Conservation (phyloP, 169 alveolate genomes). For the Cytauxzoon felis region DNA sequence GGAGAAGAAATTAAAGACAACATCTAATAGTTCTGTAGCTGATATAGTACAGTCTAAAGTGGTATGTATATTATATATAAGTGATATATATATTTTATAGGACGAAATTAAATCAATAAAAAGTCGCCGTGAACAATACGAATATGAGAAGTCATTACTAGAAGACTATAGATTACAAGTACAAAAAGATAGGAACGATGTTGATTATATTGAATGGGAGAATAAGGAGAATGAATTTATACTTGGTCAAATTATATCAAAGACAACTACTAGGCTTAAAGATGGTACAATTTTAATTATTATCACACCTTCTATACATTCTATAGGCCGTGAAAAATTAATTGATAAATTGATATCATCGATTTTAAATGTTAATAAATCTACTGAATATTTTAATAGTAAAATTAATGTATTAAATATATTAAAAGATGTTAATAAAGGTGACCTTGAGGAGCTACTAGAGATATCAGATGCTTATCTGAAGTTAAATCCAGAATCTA, state of each 20-base stretch:
- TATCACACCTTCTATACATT: no score
- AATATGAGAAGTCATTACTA: slow-evolving; percentile 48
- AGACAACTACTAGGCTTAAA: slow-evolving; percentile 29
- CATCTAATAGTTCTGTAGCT: not conserved
- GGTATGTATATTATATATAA: not conserved
- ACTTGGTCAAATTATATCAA: slow-evolving; percentile 60
- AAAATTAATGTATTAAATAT: not conserved
- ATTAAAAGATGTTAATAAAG: slow-evolving; percentile 11
- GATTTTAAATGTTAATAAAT: not conserved
- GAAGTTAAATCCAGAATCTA: slow-evolving; percentile 8
- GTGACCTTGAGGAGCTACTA: slow-evolving; percentile 4
- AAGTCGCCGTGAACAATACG: slow-evolving; percentile 53
- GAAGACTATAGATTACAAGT: slow-evolving; percentile 46
- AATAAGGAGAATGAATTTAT: slow-evolving; percentile 58
- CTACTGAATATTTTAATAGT: not conserved
- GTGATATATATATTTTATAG: not conserved
- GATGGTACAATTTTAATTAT: slow-evolving; percentile 15
- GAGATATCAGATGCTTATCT: slow-evolving; percentile 33
- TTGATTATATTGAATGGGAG: slow-evolving; percentile 62
- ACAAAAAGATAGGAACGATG: slow-evolving; percentile 61
- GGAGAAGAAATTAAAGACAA: slow-evolving; percentile 67
- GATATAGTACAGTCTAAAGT: slow-evolving; percentile 12
- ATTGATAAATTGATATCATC: slow-evolving; percentile 34
- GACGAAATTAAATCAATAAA: slow-evolving; percentile 69
- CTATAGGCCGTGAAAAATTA: slow-evolving; percentile 39